phyloP scores from a whole-genome alignment of 139 green algal genomes.

The Micromonas pusilla region DNA sequence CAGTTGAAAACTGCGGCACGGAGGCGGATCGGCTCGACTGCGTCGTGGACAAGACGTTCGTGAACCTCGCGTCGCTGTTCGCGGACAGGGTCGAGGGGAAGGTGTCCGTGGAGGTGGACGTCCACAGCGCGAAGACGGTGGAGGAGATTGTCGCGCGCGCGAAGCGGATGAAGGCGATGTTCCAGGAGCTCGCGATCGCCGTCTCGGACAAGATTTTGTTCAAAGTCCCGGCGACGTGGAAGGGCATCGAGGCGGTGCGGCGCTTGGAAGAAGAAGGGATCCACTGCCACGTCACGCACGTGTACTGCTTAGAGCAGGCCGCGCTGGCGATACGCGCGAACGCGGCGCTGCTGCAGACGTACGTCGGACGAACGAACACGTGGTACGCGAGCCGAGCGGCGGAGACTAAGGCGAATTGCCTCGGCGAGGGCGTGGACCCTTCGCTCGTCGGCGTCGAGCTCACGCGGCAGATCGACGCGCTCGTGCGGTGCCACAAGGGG shows the following conservation, averaged over 20 bases:
- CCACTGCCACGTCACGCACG: constrained; percentile 24
- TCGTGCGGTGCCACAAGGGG: too few relatives aligned
- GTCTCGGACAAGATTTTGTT: constrained; percentile 27
- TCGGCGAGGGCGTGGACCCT: neutral
- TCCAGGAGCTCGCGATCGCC: constrained; percentile 17
- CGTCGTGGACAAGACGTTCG: constrained; percentile 28
- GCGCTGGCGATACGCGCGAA: constrained; percentile 16
- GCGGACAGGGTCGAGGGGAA: constrained; percentile 11
- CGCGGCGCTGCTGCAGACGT: constrained; percentile 25
- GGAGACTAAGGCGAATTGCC: neutral
- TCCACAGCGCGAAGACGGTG: constrained; percentile 7
- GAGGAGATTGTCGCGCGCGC: constrained; percentile 22
- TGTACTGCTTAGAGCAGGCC: constrained; percentile 30
- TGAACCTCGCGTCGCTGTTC: constrained; percentile 27
- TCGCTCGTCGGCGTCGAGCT: neutral
- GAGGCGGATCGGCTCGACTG: neutral
- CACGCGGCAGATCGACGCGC: neutral
- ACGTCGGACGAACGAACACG: constrained; percentile 24
- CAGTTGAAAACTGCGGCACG: neutral
- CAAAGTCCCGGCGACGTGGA: constrained; percentile 35
- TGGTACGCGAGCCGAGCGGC: constrained; percentile 28
- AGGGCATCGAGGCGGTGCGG: constrained; percentile 22
- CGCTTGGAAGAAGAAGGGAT: constrained; percentile 30
- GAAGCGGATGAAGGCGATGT: constrained; percentile 4
- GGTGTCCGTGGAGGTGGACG: constrained; percentile 22